phyloP scores from a whole-genome alignment of 1,284 basidiomycete species.

The Inonotus hispidus region DNA sequence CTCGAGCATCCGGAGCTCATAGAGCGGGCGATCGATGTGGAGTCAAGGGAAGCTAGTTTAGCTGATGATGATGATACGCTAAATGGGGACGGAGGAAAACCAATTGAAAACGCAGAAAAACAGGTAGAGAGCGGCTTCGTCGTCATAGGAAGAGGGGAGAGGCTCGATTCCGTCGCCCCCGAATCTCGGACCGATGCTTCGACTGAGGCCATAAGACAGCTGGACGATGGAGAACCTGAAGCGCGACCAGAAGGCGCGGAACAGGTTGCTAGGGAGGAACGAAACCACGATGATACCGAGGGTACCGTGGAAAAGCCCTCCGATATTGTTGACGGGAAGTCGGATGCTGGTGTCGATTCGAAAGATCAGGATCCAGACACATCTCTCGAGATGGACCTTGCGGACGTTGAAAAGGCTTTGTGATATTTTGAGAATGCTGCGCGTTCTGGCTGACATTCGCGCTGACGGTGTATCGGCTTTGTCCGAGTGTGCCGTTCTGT shows the following conservation, averaged over 20 bases:
- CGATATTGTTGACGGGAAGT: not conserved
- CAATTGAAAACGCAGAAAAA: not conserved
- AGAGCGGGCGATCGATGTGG: too few species aligned
- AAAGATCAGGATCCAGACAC: not conserved
- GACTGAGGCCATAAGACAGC: not conserved
- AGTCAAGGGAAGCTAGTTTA: too few species aligned
- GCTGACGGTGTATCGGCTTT: not conserved
- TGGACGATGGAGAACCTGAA: not conserved
- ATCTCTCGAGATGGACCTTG: constrained; percentile 8
- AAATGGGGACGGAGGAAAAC: not conserved
- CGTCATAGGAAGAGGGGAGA: not conserved
- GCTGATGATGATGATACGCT: not conserved
- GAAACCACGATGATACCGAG: not conserved
- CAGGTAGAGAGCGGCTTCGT: not conserved
- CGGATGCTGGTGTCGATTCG: not conserved
- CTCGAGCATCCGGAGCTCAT: too few species aligned
- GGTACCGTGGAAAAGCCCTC: not conserved
- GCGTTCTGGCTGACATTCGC: not conserved
- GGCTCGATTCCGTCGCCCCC: not conserved
- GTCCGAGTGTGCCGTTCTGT: too few species aligned
- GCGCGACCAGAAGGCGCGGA: too few species aligned
- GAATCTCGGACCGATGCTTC: too few species aligned
- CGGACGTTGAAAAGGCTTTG: constrained; percentile 13
- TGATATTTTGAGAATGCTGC: not conserved
- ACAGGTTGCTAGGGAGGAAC: too few species aligned